Percentiles rank a stretch among this genome's conserved stretches.
Conservation (phyloP, 306 rosid species). For the Cotoneaster glaucophyllus region DNA sequence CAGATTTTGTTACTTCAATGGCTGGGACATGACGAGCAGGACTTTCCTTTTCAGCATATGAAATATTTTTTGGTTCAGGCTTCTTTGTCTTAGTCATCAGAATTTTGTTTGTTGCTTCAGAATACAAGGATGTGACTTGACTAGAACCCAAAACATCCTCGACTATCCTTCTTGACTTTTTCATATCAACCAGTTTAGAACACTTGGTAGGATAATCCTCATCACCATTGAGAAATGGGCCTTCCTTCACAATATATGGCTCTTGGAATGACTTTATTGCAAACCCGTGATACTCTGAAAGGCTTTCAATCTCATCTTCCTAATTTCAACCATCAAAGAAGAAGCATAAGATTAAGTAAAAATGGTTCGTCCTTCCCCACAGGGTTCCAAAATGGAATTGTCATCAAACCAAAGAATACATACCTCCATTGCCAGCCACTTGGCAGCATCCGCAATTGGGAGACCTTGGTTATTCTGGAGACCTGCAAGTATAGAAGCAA, state of each 20-base stretch:
- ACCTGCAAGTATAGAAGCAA: slow-evolving; percentile 89
- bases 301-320: slow-evolving; percentile 77
- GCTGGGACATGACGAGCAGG: slow-evolving; percentile 9
- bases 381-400: slow-evolving; percentile 3
- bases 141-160: slow-evolving; percentile 48
- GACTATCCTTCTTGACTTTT: slow-evolving; percentile 56
- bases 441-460: slow-evolving; percentile 64
- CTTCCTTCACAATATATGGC: slow-evolving; percentile 83
- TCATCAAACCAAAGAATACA: slow-evolving; percentile 19
- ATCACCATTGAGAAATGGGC: slow-evolving; percentile 65
- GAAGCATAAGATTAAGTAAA: slow-evolving; percentile 17
- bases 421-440: slow-evolving; percentile 99
- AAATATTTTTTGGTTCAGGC: slow-evolving; percentile 24
- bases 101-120: slow-evolving; percentile 31
- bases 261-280: slow-evolving; percentile 60
- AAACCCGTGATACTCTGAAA: slow-evolving; percentile 81
- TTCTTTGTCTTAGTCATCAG: slow-evolving; percentile 24
- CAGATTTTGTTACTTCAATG: slow-evolving; percentile 1
- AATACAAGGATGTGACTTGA: slow-evolving; percentile 26
- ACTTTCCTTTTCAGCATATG: slow-evolving; percentile 33
- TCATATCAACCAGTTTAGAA: slow-evolving; percentile 69
- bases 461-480: slow-evolving; percentile 88
- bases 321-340: slow-evolving; percentile 33
- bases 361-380: slow-evolving; percentile 4
- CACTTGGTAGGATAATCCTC: slow-evolving; percentile 79